Base-by-base conservation (phyloP, 1,139 yeast genomes). In the Citeromyces hawaiiensis region DNA sequence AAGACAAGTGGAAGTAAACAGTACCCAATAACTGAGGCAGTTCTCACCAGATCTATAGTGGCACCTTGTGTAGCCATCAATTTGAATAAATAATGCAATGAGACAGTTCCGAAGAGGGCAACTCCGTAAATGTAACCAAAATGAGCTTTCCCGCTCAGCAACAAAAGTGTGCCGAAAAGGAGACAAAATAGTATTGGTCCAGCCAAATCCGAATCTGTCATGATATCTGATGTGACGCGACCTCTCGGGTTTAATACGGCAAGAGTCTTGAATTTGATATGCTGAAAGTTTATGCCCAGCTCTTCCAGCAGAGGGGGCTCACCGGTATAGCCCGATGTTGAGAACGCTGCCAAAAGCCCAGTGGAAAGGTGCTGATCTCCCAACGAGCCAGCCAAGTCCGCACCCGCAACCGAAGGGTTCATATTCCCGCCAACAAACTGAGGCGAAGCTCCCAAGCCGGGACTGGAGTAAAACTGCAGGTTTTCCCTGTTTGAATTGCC, bases 91-190 rank as follows among this genome's bases (percentile, higher is more conserved):
- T 74, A 74, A 59, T 88, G 96, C 49, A 87, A 72, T 35, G 94
- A 76, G 14, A 86, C 55, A 2, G 94, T 83, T 11, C 99, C 99
- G 49, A 88, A 78, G 39, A 93, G 63, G 1, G 96, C 98, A 36
- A 91, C 94, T 21, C 98, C 98, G 54, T 91, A 91, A 41, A 91
- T 85, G 59, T 93, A 93, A 3, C 98, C 97, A 57, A 91, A 91
- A 57, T 91, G 97, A 15, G 88, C 86, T 55, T 88, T 91, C 11
- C 99, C 98, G 1, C 94, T 73, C 37, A 87, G 65, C 42, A 88
- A 64, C 40, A 93, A 63, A 45, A 83, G 75, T 1, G 87, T 72
- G n/a, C 96, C 98, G 56, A 88, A 88, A 42, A 87, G 60, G 42
- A 91, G 66, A 48, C 93, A 93, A 59, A 91, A 93, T 39, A 93